Evolutionary conservation across 2,329 filamentous ascomycete species (phyloP).

Genomic region (Penicillium sclerotigenum): DNA sequence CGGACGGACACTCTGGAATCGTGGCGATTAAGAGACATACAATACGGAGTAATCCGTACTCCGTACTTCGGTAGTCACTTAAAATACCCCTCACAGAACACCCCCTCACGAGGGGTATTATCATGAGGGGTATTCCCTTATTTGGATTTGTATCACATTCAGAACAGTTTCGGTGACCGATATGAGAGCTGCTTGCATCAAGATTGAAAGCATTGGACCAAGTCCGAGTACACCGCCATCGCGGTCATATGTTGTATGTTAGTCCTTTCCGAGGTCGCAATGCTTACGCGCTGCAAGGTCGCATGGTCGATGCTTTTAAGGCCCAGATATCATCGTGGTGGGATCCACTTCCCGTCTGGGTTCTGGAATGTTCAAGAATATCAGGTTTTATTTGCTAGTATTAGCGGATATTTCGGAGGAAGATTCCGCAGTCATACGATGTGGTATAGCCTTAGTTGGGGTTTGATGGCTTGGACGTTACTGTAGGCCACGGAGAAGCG

Average conservation of each 20-base stretch:
- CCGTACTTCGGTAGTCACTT: no score
- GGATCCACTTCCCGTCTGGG: not conserved
- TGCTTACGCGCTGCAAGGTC: not conserved
- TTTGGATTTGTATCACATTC: not conserved
- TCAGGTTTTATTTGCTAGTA: not conserved
- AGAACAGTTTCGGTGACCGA: not conserved
- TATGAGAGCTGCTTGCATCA: not conserved
- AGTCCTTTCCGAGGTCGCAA: no score
- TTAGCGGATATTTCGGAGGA: not conserved
- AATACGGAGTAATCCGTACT: no score
- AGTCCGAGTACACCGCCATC: not conserved
- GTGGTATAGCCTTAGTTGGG: no score
- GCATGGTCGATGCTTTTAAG: not conserved
- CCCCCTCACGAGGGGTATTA: not conserved
- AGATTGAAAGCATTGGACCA: not conserved
- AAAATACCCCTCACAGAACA: not conserved
- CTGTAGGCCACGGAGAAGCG: not conserved
- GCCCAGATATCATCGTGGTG: no score
- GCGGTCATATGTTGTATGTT: not conserved
- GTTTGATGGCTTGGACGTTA: not conserved
- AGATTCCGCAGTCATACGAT: not conserved
- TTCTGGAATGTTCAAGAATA: not conserved
- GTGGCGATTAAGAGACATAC: not conserved
- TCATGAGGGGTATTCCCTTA: not conserved
- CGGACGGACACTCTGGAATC: not conserved